Conservation (phyloP, 306 rosid species). For the Pachyrhizus erosus region DNA sequence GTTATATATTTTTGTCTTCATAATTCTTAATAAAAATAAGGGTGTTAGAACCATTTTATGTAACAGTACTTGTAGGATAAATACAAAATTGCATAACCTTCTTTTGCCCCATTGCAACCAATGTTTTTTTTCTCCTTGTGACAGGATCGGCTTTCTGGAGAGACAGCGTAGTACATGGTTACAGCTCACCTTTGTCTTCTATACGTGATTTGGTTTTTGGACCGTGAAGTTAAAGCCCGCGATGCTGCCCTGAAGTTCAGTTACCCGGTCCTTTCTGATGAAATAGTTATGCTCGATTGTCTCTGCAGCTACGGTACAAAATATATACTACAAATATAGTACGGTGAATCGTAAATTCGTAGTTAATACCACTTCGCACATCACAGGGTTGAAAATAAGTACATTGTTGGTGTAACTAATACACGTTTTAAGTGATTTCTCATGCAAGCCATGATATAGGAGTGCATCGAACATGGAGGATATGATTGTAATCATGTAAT, state of each 20-base stretch:
- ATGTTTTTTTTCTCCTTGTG: conserved; percentile 8
- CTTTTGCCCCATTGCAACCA: neutral
- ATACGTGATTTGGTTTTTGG: conserved; percentile 50
- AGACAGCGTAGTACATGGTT: conserved; percentile 53
- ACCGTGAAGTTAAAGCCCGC: conserved; percentile 31
- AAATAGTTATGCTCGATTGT: conserved; percentile 14
- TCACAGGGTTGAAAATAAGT: conserved; percentile 23
- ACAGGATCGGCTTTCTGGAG: conserved; percentile 60
- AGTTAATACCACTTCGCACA: neutral
- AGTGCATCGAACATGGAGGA: conserved; percentile 6
- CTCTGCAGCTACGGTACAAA: neutral
- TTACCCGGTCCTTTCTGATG: neutral
- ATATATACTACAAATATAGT: neutral
- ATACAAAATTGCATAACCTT: conserved; percentile 7
- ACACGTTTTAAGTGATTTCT: neutral
- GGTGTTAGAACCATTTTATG: neutral
- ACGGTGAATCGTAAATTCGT: conserved; percentile 13
- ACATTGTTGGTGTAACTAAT: conserved; percentile 36
- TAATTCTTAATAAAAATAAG: neutral
- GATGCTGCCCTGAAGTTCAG: conserved; percentile 24
- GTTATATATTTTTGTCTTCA: neutral
- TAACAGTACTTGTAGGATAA: neutral
- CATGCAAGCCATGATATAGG: neutral
- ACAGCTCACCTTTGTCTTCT: conserved; percentile 54
- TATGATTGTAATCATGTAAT: conserved; percentile 19